A percentile compares a stretch with the other conserved stretches of the same genome.
phyloP scores from a whole-genome alignment of 306 rosid species.

The Erythrophleum fordii region DNA sequence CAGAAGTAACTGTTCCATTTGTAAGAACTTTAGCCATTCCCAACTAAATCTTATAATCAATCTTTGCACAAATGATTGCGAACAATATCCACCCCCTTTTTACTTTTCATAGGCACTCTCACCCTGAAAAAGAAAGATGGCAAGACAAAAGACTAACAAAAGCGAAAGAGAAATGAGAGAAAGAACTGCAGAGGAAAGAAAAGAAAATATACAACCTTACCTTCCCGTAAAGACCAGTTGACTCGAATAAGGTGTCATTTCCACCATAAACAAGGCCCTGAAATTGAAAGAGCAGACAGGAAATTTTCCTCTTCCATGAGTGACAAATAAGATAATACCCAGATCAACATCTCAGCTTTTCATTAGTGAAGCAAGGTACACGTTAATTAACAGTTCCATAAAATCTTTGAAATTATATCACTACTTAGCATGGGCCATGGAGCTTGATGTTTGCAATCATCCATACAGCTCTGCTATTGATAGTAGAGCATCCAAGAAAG shows the following conservation, averaged over 20 bases:
- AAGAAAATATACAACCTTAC: constrained; percentile 27
- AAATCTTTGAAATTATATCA: background rate
- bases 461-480: background rate
- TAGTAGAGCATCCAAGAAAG: background rate
- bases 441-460: background rate
- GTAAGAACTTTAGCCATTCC: constrained; percentile 5
- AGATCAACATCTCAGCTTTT: background rate
- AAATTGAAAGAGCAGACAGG: constrained; percentile 9
- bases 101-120: background rate
- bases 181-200: background rate
- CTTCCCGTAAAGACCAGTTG: constrained; percentile 61
- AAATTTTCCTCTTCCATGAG: background rate
- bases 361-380: background rate
- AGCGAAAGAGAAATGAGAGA: background rate
- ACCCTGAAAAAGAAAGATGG: background rate
- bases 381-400: background rate
- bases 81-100: background rate
- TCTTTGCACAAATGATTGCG: background rate
- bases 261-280: constrained; percentile 73
- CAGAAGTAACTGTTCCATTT: background rate
- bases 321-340: background rate
- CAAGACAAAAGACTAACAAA: background rate
- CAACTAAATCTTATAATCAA: background rate
- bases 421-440: background rate
- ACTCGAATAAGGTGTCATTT: constrained; percentile 60